Evolutionary conservation across 345 rosid genomes (phyloP).

Genomic region (Eucalyptus virginea): DNA sequence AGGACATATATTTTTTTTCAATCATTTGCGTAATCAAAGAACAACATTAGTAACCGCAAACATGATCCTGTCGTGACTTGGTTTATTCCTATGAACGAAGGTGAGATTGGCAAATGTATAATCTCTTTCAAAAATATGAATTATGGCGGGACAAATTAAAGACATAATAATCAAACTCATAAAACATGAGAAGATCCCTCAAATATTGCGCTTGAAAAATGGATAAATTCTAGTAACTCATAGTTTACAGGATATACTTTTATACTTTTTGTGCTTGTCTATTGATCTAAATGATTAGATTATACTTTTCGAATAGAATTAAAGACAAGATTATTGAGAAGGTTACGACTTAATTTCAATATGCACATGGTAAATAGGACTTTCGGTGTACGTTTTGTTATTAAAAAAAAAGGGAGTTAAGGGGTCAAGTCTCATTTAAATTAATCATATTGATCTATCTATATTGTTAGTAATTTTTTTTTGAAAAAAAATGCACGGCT

Average conservation of each 20-base stretch:
- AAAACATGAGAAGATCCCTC: background rate
- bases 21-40: too few relatives aligned
- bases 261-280: background rate
- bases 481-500: background rate
- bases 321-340: background rate
- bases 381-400: background rate
- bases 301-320: accelerated
- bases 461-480: background rate
- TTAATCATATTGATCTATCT: too few relatives aligned
- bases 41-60: background rate
- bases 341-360: background rate
- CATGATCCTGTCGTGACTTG: background rate
- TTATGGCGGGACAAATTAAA: background rate
- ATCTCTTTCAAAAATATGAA: background rate
- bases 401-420: background rate
- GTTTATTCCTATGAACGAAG: background rate
- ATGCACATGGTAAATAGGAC: background rate
- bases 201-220: background rate
- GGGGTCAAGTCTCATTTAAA: background rate
- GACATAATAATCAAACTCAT: background rate
- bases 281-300: background rate
- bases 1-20: background rate
- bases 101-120: background rate
- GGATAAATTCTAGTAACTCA: too few relatives aligned
- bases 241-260: accelerated